Evolutionary conservation across 2,329 filamentous ascomycete species (phyloP), one percentile per base, ranked within the genome.

Genomic region (Fusarium sp.): DNA sequence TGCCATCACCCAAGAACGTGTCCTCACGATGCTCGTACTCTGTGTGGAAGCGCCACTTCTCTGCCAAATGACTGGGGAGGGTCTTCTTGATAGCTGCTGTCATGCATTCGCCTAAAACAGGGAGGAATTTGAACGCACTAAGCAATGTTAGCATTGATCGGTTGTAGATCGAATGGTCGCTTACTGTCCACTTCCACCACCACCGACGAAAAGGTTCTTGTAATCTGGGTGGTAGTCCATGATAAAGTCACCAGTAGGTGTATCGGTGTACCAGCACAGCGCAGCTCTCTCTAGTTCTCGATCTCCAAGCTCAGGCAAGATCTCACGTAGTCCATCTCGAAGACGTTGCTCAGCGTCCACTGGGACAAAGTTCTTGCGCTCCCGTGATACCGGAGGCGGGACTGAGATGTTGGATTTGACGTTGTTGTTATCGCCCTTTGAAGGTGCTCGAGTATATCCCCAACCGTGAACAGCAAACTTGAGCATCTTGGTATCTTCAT

Each of bases 221-320:
- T 67, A 71, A n/a, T 72, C 69, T 0, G 69, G 69, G 6, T 72
- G 69, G 26, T 67, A 71, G 11, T 72, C 69, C 65, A 72, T 69
- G 16, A 72, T 71, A n/a, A 72, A 72, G 41, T 72, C 69, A 14
- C 69, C 65, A 1, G 62, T 69, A 7, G 69, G 69, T 11, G 69
- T 71, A 50, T 72, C 69, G 1, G 69, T 71, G 13, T 72, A 72
- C 69, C 69, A 72, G 7, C 69, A 72, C 1, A 73, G 31, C 3
- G 62, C 67, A 7, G 56, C 46, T 8, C 62, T 60, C 0, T 62
- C 45, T 5, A 73, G 28, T 0, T 59, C 21, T 1, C 70, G 49
- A 39, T 69, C 58, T 14, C 65, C 71, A 3, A 73, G 49, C 54
- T 73, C 70, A 0, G 71, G 70, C 3, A 72, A 41, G 25, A 73